These are phyloP conservation scores for Cladosporium halotolerans DNA, from an alignment of 2,329 filamentous ascomycete genomes.

Conservation along the genomic window DNA sequence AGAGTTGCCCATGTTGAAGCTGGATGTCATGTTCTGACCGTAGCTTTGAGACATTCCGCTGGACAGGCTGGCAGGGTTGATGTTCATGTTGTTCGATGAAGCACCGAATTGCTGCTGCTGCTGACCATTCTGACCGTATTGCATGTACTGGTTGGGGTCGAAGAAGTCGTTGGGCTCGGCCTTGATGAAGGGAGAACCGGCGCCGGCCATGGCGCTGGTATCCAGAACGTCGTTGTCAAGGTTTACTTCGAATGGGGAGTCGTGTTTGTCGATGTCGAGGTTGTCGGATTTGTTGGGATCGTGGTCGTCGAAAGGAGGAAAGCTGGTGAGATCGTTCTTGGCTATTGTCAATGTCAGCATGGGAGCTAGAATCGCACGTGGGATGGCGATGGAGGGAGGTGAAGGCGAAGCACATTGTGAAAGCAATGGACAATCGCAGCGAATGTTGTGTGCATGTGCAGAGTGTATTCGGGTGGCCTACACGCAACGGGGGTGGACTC, in stretches of 20 bases:
- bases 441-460: no score
- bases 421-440: not conserved
- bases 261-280: slow-evolving; percentile 24
- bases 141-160: slow-evolving; percentile 37
- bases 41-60: slow-evolving; percentile 56
- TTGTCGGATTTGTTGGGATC: slow-evolving; percentile 18
- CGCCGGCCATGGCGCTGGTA: slow-evolving; percentile 44
- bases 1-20: slow-evolving; percentile 71
- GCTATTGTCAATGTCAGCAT: slow-evolving; percentile 1
- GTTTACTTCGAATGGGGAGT: slow-evolving; percentile 30
- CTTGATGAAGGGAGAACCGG: slow-evolving; percentile 60
- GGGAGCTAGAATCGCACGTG: not conserved
- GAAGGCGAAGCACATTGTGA: not conserved
- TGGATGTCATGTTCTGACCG: slow-evolving; percentile 56
- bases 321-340: slow-evolving; percentile 25
- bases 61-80: slow-evolving; percentile 80
- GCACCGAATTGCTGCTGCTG: slow-evolving; percentile 15
- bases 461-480: no score
- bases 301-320: slow-evolving; percentile 29
- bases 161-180: slow-evolving; percentile 60
- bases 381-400: not conserved
- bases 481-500: not conserved
- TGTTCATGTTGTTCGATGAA: slow-evolving; percentile 47
- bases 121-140: slow-evolving; percentile 23
- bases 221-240: slow-evolving; percentile 26